Base-by-base conservation (phyloP, 2,329 filamentous ascomycete species). In the Anthostomella pinea region DNA sequence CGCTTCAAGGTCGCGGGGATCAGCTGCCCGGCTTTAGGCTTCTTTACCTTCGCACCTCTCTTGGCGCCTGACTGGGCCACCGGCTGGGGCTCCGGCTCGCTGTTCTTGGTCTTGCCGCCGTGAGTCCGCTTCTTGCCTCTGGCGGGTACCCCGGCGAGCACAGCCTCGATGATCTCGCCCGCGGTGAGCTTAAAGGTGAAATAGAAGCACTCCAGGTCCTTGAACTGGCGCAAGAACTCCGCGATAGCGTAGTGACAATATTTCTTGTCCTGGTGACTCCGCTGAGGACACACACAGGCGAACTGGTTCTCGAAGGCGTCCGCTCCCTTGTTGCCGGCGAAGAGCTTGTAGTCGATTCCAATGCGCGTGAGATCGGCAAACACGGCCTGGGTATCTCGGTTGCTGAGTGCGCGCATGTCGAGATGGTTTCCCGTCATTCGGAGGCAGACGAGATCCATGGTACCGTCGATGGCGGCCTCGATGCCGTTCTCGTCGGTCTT, bases 191-290 rank as follows among this genome's bases (percentile, higher is more conserved):
- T 43, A 8, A 52, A 18, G 6, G 64, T 40, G 26, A 65, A 33
- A 39, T 58, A 63, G 21, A 64, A 47, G 5, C 38, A 25, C 30
- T 57, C 32, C 0, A 65, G 34, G 14, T 53, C 28, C 0, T 33
- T 21, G 21, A 65, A 61, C n/a, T 41, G 37, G 6, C 49, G 39
- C 4, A 62, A 6, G 10, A 59, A 54, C 8, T 39, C 22, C 4
- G 26, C 41, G 10, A 56, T 33, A 35, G 40, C 45, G 4, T 20
- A 3, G 1, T 48, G 46, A 28, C 59, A 58, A 17, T 16, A 5
- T 10, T 6, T 3, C 4, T 15, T 17, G 9, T 17, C 3, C 22
- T 4, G 7, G 9, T 33, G 25, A 5, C 2, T 13, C 2, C 3
- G 8, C n/a, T 8, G 1, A 17, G 4, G 23, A 28, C 24, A 35